phyloP scores from a whole-genome alignment of 2,329 filamentous ascomycete species.

The Aureobasidium sp. region DNA sequence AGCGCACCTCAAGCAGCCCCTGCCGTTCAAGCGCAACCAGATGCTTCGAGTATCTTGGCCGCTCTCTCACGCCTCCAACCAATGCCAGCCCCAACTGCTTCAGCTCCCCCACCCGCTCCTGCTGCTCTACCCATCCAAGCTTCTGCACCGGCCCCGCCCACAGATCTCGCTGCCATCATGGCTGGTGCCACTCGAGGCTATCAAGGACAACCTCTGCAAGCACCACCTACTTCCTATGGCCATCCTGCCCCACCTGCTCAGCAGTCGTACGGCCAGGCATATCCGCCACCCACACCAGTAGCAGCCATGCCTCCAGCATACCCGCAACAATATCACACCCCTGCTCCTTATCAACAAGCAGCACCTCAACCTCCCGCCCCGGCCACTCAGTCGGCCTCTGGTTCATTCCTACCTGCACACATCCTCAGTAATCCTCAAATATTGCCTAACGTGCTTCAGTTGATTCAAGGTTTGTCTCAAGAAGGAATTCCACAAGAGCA shows the following conservation, averaged over 20 bases:
- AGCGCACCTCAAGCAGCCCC: constrained; percentile 16
- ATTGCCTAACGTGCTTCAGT: constrained; percentile 61
- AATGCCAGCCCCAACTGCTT: constrained; percentile 11
- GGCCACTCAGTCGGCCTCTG: constrained; percentile 12
- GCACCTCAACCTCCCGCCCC: constrained; percentile 7
- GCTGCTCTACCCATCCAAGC: constrained; percentile 6
- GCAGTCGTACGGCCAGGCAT: constrained; percentile 16
- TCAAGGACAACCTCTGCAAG: constrained; percentile 18
- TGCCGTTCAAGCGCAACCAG: constrained; percentile 19
- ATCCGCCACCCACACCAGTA: constrained; percentile 14
- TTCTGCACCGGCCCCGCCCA: not conserved
- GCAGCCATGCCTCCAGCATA: constrained; percentile 22
- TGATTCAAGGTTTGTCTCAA: constrained; percentile 67
- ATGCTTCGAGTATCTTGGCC: constrained; percentile 30
- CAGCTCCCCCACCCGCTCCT: not conserved
- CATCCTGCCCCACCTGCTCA: constrained; percentile 15
- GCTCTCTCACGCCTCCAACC: constrained; percentile 25
- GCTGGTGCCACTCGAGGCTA: constrained; percentile 11
- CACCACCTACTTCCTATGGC: constrained; percentile 16
- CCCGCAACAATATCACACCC: constrained; percentile 14
- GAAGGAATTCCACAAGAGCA: constrained; percentile 72
- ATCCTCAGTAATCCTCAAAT: constrained; percentile 35
- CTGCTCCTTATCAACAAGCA: constrained; percentile 3
- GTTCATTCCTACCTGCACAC: constrained; percentile 28
- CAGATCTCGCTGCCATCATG: constrained; percentile 16